phyloP scores from a whole-genome alignment of 2,329 filamentous ascomycete species.

The Xylogone sp. region DNA sequence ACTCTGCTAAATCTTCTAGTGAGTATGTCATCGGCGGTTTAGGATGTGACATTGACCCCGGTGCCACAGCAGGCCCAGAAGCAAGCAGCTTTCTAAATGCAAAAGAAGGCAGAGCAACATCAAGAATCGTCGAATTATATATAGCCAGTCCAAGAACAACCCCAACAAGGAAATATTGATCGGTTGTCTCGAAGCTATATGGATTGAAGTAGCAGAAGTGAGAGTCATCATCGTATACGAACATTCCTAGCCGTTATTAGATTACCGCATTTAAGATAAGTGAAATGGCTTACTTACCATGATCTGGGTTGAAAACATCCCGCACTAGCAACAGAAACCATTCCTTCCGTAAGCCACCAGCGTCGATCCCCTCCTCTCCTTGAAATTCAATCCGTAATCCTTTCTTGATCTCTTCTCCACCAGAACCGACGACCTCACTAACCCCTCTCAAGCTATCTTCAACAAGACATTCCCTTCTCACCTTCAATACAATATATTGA shows the following conservation, averaged over 20 bases:
- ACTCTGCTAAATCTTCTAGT: slow-evolving; percentile 79
- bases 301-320: slow-evolving; percentile 86
- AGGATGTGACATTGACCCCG: slow-evolving; percentile 51
- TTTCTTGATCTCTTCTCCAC: slow-evolving; percentile 86
- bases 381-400: slow-evolving; percentile 79
- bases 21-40: slow-evolving; percentile 66
- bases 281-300: slow-evolving; percentile 55
- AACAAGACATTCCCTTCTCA: slow-evolving; percentile 80
- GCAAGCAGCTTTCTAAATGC: slow-evolving; percentile 84
- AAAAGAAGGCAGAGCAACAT: slow-evolving; percentile 83
- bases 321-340: slow-evolving; percentile 88
- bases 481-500: slow-evolving; percentile 72
- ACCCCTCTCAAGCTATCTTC: slow-evolving; percentile 84
- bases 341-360: slow-evolving; percentile 84
- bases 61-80: slow-evolving; percentile 61
- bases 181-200: slow-evolving; percentile 81
- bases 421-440: slow-evolving; percentile 77
- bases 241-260: slow-evolving; percentile 61
- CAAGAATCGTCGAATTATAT: slow-evolving; percentile 91
- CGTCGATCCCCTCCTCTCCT: slow-evolving; percentile 89
- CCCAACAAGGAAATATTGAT: slow-evolving; percentile 88
- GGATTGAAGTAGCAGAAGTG: slow-evolving; percentile 92
- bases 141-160: slow-evolving; percentile 86
- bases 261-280: background rate
- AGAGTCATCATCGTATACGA: slow-evolving; percentile 88